Base-by-base conservation (phyloP, 805 yeast genomes). In the Saccharomyces jurei region DNA sequence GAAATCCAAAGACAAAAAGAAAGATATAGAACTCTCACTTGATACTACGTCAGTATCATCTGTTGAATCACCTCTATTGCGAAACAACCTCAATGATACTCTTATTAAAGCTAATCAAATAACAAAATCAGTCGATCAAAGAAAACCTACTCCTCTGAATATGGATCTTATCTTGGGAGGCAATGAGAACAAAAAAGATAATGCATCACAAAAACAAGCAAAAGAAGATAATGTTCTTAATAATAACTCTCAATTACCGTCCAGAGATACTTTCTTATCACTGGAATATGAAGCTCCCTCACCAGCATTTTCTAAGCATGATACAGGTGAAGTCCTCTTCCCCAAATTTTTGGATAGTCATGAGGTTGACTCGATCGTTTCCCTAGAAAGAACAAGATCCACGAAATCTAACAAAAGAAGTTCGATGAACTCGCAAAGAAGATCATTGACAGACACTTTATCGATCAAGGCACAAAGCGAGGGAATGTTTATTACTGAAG, bases 311-410 rank as follows among this genome's bases (percentile, higher is more conserved):
- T 30, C 51, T 13, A 68, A 60, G 48, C 60, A 70, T 9, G 76
- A 74, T 55, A 67, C 71, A 4, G 83, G 84, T 27, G 84, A 86
- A 54, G 81, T 83, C 0, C 67, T 87, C 27, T 87, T 87, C 66
- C 95, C 95, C 0, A 86, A 83, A 64, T 79, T 82, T 2, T 71
- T 87, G 31, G 84, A 78, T 54, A 74, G 80, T 0, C 81, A 78
- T 52, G 95, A 87, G 63, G 87, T 87, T 10, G 87, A 84, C 59
- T 83, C 87, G 49, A 87, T 87, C 54, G 84, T 85, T 2, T 78
- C 86, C 6, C 64, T 87, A 48, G 95, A 87, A 66, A 76, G 91
- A 56, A 80, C 86, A 6, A 77, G 80, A 63, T 83, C 89, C 0
- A 74, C 84, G 0, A 78, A 73, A 62, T 81, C 86, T 1, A 57